Evolutionary conservation across 202 grass and related monocot genomes (phyloP).

Genomic region (Cymbopogon flexuosus): DNA sequence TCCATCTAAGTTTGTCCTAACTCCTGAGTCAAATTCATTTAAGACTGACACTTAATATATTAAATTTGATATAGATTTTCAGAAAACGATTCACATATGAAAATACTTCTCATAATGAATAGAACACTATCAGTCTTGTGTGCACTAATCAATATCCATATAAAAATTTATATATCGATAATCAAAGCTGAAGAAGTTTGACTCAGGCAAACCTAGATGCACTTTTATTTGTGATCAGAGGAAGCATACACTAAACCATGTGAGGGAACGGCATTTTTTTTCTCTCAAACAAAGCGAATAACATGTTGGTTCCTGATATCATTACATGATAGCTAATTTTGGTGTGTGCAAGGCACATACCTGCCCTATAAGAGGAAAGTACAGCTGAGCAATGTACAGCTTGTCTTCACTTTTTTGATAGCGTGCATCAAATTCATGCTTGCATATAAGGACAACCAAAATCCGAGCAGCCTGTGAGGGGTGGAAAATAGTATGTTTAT

Average conservation of each 20-base stretch:
- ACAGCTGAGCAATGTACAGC: conserved; percentile 91
- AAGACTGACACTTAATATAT: neutral
- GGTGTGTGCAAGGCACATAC: conserved; percentile 20
- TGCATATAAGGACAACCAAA: conserved; percentile 87
- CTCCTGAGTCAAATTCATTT: neutral
- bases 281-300: conserved; percentile 7
- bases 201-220: neutral
- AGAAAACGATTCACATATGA: neutral
- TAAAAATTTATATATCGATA: neutral
- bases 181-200: neutral
- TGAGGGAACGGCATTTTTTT: neutral
- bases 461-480: conserved; percentile 81
- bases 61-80: neutral
- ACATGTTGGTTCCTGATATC: conserved; percentile 4
- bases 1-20: neutral
- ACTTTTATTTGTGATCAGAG: neutral
- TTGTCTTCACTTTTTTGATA: conserved; percentile 97
- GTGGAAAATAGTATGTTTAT: conserved; percentile 14
- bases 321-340: conserved; percentile 19
- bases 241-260: conserved; percentile 19
- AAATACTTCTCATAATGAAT: neutral
- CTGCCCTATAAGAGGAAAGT: conserved; percentile 97
- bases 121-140: neutral
- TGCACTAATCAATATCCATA: neutral
- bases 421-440: conserved; percentile 95